Conservation (phyloP, 768 basidiomycete species). For the Suillus lakei region DNA sequence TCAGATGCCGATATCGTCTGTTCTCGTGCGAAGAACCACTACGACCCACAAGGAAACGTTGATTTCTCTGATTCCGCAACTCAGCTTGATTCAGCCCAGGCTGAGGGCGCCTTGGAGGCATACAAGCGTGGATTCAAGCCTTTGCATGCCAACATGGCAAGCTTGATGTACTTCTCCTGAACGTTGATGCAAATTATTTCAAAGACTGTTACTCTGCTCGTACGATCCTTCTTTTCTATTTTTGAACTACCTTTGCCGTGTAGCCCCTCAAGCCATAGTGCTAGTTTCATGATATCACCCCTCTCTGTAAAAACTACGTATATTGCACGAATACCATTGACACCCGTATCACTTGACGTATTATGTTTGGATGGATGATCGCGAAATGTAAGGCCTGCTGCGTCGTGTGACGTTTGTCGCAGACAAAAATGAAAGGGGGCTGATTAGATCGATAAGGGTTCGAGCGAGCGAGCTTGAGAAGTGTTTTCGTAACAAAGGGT, state of each 20-base stretch:
- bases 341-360: not conserved
- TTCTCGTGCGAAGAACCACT: slow-evolving; percentile 81
- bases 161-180: slow-evolving; percentile 65
- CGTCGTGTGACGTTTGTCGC: not conserved
- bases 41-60: slow-evolving; percentile 61
- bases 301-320: slow-evolving; percentile 1
- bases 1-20: slow-evolving; percentile 80
- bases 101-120: slow-evolving; percentile 47
- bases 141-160: slow-evolving; percentile 52
- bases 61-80: slow-evolving; percentile 67
- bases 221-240: not conserved
- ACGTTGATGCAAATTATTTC: not conserved
- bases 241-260: not conserved
- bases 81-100: slow-evolving; percentile 45
- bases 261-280: not conserved
- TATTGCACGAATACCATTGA: not conserved
- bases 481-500: not conserved
- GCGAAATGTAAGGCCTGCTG: not conserved
- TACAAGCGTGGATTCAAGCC: slow-evolving; percentile 62
- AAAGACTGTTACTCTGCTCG: not conserved
- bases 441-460: not conserved
- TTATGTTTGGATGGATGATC: not conserved
- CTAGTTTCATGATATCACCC: not conserved
- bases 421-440: not conserved
- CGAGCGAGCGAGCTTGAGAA: not conserved